Evolutionary conservation across 768 basidiomycete species (phyloP).

Genomic region (Austroboletus eburneus): DNA sequence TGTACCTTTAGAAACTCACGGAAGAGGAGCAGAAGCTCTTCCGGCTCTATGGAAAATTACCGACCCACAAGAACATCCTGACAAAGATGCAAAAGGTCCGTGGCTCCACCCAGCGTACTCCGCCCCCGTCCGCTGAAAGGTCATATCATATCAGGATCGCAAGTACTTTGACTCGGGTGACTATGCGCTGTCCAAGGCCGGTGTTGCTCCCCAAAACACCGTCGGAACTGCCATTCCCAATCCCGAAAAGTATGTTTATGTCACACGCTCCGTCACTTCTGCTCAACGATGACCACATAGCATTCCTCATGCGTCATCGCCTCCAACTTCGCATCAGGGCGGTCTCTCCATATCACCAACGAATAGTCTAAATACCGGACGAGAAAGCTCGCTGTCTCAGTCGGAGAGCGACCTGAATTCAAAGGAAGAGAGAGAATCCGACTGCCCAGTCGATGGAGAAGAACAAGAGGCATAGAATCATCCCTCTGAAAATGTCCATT

Average conservation of each 20-base stretch:
- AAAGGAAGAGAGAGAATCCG: constrained; percentile 17
- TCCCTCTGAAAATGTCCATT: constrained; percentile 2
- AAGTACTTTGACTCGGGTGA: constrained; percentile 99
- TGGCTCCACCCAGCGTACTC: not conserved
- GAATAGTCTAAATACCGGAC: constrained; percentile 59
- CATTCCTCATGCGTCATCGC: constrained; percentile 86
- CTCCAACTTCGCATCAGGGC: constrained; percentile 49
- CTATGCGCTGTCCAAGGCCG: constrained; percentile 95
- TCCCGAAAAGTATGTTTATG: constrained; percentile 78
- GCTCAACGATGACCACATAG: constrained; percentile 36
- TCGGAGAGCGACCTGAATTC: constrained; percentile 17
- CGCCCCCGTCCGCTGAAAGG: constrained; percentile 6
- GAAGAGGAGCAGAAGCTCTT: constrained; percentile 94
- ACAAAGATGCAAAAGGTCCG: constrained; percentile 93
- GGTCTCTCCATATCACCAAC: constrained; percentile 73
- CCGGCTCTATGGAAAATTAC: constrained; percentile 90
- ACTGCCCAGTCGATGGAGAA: constrained; percentile 7
- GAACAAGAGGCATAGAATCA: constrained; percentile 13
- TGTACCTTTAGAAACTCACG: constrained; percentile 57
- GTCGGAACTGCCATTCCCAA: constrained; percentile 98
- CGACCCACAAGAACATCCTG: constrained; percentile 88
- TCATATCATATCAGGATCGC: constrained; percentile 65
- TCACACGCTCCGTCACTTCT: not conserved
- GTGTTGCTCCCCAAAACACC: constrained; percentile 78
- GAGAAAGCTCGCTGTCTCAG: constrained; percentile 48